These are phyloP conservation scores for Picochlorum sp. DNA, from an alignment of 139 green algal species.

Conservation along the genomic window DNA sequence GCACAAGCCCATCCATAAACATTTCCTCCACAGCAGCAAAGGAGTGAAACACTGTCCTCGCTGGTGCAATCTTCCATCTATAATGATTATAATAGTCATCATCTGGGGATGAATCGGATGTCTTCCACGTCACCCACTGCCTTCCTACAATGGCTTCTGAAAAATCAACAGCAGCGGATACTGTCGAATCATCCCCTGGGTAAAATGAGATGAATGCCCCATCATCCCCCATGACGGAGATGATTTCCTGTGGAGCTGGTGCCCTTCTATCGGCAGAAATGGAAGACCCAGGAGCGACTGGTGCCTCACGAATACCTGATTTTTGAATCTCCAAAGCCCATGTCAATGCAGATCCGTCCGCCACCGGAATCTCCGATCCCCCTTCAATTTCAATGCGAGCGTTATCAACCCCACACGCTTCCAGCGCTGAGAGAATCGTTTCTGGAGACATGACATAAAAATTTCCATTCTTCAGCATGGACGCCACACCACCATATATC, in stretches of 20 bases:
- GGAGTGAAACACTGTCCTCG: background rate
- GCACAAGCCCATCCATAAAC: background rate
- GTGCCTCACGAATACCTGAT: slow-evolving; percentile 29
- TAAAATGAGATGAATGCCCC: slow-evolving; percentile 64
- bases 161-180: slow-evolving; percentile 64
- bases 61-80: slow-evolving; percentile 12
- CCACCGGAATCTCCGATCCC: slow-evolving; percentile 61
- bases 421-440: slow-evolving; percentile 73
- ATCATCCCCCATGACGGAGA: slow-evolving; percentile 57
- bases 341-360: slow-evolving; percentile 70
- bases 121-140: slow-evolving; percentile 78
- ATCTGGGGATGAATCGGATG: slow-evolving; percentile 8
- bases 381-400: slow-evolving; percentile 66
- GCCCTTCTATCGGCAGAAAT: background rate
- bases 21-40: slow-evolving; percentile 8
- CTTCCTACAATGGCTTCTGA: slow-evolving; percentile 65
- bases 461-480: slow-evolving; percentile 8
- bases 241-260: slow-evolving; percentile 12
- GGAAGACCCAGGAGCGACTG: background rate
- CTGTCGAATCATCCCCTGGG: slow-evolving; percentile 32
- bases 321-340: slow-evolving; percentile 50
- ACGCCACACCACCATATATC: background rate
- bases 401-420: slow-evolving; percentile 80
- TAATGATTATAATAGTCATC: slow-evolving; percentile 5
- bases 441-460: slow-evolving; percentile 33